Evolutionary conservation across 768 basidiomycete genomes (phyloP), one percentile per base, ranked within the genome.

Genomic region (Tricholoma flavovirens): DNA sequence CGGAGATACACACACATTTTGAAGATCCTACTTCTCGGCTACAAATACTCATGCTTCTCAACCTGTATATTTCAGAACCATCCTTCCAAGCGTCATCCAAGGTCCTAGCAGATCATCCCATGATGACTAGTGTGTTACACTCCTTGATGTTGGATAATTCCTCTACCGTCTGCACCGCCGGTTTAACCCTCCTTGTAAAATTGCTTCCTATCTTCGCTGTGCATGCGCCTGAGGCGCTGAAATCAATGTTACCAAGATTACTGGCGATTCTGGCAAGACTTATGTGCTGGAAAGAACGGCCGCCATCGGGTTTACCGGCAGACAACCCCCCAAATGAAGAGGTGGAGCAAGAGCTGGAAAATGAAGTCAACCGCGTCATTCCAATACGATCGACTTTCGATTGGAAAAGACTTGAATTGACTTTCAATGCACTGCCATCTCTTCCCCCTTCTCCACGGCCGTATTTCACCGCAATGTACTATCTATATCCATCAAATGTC

Each of bases 401-500:
- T 17, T 92, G 90, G 90, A 71, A 82, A 58, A 79, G 83, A 33
- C 75, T 90, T 24, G 83, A 88, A 49, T 73, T 76, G 62, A 76
- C 82, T 1, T 83, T 88, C 65, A 73, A 79, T 59, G 73, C 77
- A 9, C 75, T 75, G 1, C 68, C 75, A n/a, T 77, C 82, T 12
- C 69, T 74, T 26, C 72, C 81, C 1, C 88, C 90, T 15, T 80
- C 83, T 4, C 78, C 83, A 14, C 78, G 83, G 17, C 78, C 74
- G 43, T 90, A 82, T 64, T 93, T 93, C 71, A 86, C 86, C 2
- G 79, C 79, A 45, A 75, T 97, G 58, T 96, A 95, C 71, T 94
- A 92, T 63, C 82, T 94, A 49, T 97, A 91, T 74, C 94, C 94
- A 1, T 89, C 86, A 71, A 97, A 95, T 72, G 77, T 90, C 40